Evolutionary conservation across 2,329 filamentous ascomycete genomes (phyloP), one percentile per base, ranked within the genome.

Genomic region (Diaporthe destruens): DNA sequence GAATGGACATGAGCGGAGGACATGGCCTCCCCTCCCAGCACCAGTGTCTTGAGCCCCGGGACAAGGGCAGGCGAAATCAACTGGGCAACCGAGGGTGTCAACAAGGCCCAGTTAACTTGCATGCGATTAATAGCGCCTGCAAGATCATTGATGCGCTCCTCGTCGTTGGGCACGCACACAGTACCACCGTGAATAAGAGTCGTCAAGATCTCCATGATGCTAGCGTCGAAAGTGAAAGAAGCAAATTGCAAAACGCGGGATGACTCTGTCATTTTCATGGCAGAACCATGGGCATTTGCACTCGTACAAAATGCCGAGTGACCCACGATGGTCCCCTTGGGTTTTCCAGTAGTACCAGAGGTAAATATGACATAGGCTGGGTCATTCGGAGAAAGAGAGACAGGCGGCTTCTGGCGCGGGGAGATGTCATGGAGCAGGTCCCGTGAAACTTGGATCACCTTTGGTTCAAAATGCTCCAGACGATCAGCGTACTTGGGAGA

Each of bases 301-400:
- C 47, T 12, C 4, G 65, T 54, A n/a, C 44, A 51, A 25, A 53
- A 39, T 1, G 65, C 51, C 3, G 44, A 51, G 71, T 81, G 80
- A 2, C 77, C 76, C 47, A 80, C 76, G 12, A 87, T 81, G 16
- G 87, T 84, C 16, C 87, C 87, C 77, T 90, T 90, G 0, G 87
- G 88, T 20, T 80, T 80, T 3, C 87, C 88, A 0, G 87, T 89
- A 25, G 84, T 88, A 14, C 88, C 88, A 4, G 87, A 89, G 8
- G 88, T 89, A 77, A 88, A 89, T 74, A 88, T 84, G 74, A 87
- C 39, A 55, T 68, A 68, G 16, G 65, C 65, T 14, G 32, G 34
- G 63, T 20, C 39, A 3, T 42, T 12, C 12, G n/a, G 3, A 18
- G 56, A 25, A 25, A 42, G 36, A 29, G 56, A 42, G 18, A 29